Conservation (phyloP, 2,329 filamentous ascomycete genomes). For the Graphilbum fragrans region DNA sequence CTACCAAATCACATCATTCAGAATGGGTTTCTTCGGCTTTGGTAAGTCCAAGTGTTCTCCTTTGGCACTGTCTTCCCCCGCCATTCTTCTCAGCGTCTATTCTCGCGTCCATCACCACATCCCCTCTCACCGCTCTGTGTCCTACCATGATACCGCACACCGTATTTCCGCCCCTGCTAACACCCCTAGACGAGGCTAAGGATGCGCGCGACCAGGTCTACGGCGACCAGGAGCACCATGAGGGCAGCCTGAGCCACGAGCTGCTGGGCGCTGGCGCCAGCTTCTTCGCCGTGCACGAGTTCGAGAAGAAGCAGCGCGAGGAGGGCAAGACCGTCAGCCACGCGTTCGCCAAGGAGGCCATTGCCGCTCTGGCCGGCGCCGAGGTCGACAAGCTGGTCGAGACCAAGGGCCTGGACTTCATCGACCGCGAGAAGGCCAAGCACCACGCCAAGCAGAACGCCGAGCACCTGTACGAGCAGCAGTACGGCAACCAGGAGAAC, state of each 20-base stretch:
- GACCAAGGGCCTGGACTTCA: constrained; percentile 52
- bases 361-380: constrained; percentile 59
- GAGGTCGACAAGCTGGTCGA: constrained; percentile 68
- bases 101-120: neutral
- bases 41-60: constrained; percentile 3
- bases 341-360: constrained; percentile 63
- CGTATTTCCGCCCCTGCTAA: too few species aligned
- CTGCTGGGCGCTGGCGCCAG: constrained; percentile 62
- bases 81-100: neutral
- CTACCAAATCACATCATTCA: constrained; percentile 1
- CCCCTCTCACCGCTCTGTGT: neutral
- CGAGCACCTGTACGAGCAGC: constrained; percentile 48
- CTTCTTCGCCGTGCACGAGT: constrained; percentile 71
- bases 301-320: constrained; percentile 61
- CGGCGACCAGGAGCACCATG: constrained; percentile 28
- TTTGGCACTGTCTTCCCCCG: too few species aligned
- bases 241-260: constrained; percentile 60
- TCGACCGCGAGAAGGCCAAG: constrained; percentile 46
- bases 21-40: constrained; percentile 11
- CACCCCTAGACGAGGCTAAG: constrained; percentile 24
- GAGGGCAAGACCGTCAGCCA: constrained; percentile 62
- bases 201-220: constrained; percentile 31
- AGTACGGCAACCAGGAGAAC: constrained; percentile 40
- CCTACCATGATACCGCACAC: neutral
- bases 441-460: constrained; percentile 45